Base-by-base conservation (phyloP, 208 protist genomes). In the Polymyxa betae region DNA sequence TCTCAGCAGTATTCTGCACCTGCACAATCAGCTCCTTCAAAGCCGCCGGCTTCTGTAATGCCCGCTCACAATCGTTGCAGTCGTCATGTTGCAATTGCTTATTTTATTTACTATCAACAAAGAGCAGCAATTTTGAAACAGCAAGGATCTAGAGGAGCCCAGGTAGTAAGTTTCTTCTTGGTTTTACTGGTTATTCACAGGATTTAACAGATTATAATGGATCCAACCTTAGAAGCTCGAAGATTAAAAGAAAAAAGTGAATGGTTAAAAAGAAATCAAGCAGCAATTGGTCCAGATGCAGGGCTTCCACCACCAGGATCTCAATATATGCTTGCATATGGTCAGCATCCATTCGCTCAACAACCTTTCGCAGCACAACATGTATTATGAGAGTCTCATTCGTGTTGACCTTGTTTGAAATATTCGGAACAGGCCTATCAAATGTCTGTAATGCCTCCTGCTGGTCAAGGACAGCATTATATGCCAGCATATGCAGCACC, bases 71-170 rank as follows among this genome's bases (percentile, higher is more conserved):
- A 90, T 24, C 1, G 68, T 45, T 77, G 89, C 60, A 88, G 54
- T 64, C 54, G 89, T 29, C 89, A 90, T 68, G 60, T 88, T 90
- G 89, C 89, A 10, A 90, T 90, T 77, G 89, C 89, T 12, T 90
- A 90, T 68, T 90, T 45, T 64, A 90, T 90, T 24, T 90, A 90
- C 49, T 90, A 90, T 41, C 89, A 90, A n/a, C 89, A 90, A 32
- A 29, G 89, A 90, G 68, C 54, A 12, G 68, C 54, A 1, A 12
- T 90, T 45, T 38, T 82, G 16, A 82, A 82, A 35, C 72, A 82
- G 40, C 72, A 82, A 43, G 72, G 68, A 29, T 10, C 10, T 88
- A 10, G 89, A 32, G 89, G 38, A n/a, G 5, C 44, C 32, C 72
- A 82, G 40, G 72, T 60, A 29, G 12, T 29, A 60, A 60, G 5